Evolutionary conservation across 441 rosid species (phyloP).

Genomic region (Populus hybrid): DNA sequence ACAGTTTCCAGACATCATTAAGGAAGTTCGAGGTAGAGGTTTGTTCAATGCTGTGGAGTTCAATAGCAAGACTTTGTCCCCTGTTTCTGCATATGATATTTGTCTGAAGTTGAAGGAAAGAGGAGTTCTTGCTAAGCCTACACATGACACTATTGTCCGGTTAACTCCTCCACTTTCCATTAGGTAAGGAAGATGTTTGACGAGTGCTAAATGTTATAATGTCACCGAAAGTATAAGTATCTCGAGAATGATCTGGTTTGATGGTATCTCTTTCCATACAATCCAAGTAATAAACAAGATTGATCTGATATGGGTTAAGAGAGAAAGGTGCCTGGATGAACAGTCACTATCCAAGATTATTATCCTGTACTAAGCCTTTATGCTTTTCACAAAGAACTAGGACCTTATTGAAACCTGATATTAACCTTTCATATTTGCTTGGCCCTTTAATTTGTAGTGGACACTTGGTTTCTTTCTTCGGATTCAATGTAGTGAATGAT

Average conservation of each 20-base stretch:
- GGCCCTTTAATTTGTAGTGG: background rate
- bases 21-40: slow-evolving; percentile 94
- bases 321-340: background rate
- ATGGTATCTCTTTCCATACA: background rate
- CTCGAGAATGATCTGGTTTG: background rate
- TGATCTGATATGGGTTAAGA: background rate
- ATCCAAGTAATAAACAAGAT: background rate
- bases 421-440: background rate
- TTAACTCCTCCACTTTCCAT: slow-evolving; percentile 91
- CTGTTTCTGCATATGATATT: slow-evolving; percentile 85
- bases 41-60: slow-evolving; percentile 92
- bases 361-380: background rate
- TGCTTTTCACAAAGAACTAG: background rate
- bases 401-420: background rate
- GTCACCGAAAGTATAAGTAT: background rate
- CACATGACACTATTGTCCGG: slow-evolving; percentile 82
- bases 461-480: background rate
- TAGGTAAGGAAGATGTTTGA: slow-evolving; percentile 44
- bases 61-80: slow-evolving; percentile 43
- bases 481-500: background rate
- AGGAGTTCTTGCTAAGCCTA: slow-evolving; percentile 93
- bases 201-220: background rate
- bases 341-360: background rate
- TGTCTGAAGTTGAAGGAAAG: slow-evolving; percentile 90
- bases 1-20: slow-evolving; percentile 62